Evolutionary conservation across 306 rosid species (phyloP).

Genomic region (Luffa aegyptiaca): DNA sequence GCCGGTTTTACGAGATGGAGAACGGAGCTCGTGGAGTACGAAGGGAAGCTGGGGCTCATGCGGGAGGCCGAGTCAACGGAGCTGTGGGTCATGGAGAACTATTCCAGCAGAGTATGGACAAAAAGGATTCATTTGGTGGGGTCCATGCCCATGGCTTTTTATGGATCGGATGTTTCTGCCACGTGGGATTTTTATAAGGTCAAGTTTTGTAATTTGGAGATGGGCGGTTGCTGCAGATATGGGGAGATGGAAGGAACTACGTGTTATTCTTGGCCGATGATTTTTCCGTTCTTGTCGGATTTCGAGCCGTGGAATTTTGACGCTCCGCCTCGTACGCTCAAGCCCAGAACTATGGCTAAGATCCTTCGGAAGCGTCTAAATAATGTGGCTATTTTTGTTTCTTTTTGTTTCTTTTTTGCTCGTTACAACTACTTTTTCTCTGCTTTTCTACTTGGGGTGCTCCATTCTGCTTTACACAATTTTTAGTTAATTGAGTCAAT

Average conservation of each 20-base stretch:
- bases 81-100: neutral
- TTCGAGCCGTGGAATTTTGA: neutral
- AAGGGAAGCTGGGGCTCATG: neutral
- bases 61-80: neutral
- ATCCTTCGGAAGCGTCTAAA: neutral
- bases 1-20: neutral
- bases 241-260: neutral
- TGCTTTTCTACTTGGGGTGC: no score
- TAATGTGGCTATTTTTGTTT: neutral
- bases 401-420: no score
- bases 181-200: neutral
- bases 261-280: neutral
- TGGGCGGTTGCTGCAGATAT: neutral
- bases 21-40: neutral
- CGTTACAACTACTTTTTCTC: no score
- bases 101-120: neutral
- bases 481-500: no score
- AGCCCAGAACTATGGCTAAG: neutral
- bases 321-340: neutral
- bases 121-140: neutral
- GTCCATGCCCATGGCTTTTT: neutral
- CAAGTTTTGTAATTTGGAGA: neutral
- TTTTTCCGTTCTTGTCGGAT: neutral
- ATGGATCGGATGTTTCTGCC: neutral
- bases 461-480: no score